Conservation (phyloP, 192 early-diverging fungal species). For the Paraglomus occultum region DNA sequence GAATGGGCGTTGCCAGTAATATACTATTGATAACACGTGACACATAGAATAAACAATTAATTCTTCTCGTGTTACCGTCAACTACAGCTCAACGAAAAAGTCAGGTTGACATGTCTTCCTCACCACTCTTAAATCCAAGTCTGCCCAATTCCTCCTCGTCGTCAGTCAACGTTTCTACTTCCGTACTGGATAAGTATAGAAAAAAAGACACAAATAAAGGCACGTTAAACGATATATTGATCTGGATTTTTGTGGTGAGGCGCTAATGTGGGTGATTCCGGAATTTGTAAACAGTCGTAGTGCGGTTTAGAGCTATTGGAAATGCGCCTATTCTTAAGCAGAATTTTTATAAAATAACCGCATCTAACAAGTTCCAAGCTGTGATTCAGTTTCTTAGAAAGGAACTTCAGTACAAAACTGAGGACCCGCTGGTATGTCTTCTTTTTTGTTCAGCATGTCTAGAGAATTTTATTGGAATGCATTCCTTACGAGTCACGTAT, state of each 20-base stretch:
- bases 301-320: constrained; percentile 79
- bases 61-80: no score
- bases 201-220: constrained; percentile 23
- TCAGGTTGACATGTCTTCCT: background rate
- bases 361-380: constrained; percentile 78
- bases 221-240: background rate
- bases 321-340: constrained; percentile 91
- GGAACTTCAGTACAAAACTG: constrained; percentile 72
- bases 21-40: no score
- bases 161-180: background rate
- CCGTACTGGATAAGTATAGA: constrained; percentile 24
- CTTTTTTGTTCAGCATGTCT: background rate
- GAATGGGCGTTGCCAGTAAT: no score
- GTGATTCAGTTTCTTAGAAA: constrained; percentile 83
- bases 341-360: constrained; percentile 79
- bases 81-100: no score
- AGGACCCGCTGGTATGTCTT: constrained; percentile 66
- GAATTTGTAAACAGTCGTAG: constrained; percentile 64
- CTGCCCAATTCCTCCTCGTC: background rate
- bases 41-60: no score
- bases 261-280: background rate
- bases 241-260: background rate
- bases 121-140: constrained; percentile 6
- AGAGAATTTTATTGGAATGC: background rate
- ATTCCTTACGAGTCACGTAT: background rate